These are phyloP conservation scores for Hanseniaspora meyeri DNA, from an alignment of 805 yeast genomes.

Conservation along the genomic window DNA sequence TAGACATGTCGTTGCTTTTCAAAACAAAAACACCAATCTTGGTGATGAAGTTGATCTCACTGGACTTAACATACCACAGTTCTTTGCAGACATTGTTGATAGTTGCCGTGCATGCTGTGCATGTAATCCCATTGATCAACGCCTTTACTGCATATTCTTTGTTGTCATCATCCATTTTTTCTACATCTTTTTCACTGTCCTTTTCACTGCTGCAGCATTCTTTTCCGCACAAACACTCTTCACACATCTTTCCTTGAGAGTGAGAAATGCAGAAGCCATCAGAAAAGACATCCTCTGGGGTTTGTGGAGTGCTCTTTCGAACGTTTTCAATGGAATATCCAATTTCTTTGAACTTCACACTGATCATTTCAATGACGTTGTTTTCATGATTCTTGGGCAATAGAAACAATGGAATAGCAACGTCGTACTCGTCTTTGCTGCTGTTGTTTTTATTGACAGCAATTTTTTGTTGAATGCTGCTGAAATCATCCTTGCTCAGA, in stretches of 20 bases:
- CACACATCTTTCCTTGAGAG: neutral
- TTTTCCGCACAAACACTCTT: constrained; percentile 1
- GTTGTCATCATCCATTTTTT: neutral
- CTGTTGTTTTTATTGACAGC: neutral
- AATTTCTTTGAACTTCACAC: neutral
- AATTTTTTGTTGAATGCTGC: neutral
- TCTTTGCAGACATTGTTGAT: constrained; percentile 36
- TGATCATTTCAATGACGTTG: neutral
- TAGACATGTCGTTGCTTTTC: constrained; percentile 30
- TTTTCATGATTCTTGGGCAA: neutral
- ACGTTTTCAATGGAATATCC: constrained; percentile 5
- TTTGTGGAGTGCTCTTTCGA: neutral
- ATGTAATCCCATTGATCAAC: constrained; percentile 60
- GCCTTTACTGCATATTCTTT: constrained; percentile 26
- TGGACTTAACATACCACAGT: constrained; percentile 41
- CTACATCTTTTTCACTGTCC: neutral
- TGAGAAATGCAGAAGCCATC: neutral
- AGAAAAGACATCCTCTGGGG: neutral
- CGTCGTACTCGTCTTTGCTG: neutral
- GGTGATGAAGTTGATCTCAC: constrained; percentile 44
- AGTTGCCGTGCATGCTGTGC: constrained; percentile 57
- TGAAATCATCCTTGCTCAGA: neutral
- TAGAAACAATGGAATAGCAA: neutral
- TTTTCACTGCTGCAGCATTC: neutral
- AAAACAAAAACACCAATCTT: constrained; percentile 53